These are phyloP conservation scores for Ophiostoma sp. DNA, from an alignment of 2,329 filamentous ascomycete species.

Conservation along the genomic window DNA sequence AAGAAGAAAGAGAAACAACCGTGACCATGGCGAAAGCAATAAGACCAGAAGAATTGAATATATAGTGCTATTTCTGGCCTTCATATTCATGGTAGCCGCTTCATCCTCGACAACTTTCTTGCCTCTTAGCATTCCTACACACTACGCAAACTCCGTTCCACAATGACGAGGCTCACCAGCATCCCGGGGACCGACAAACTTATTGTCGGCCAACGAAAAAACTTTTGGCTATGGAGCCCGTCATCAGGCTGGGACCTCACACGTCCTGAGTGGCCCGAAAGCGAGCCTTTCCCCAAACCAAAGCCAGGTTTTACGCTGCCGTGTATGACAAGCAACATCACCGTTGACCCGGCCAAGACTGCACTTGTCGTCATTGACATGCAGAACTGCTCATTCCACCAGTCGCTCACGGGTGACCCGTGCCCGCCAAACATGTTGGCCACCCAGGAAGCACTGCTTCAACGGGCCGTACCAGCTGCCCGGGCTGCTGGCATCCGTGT, in stretches of 20 bases:
- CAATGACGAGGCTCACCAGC: not conserved
- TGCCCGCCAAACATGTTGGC: not conserved
- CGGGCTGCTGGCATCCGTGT: no score
- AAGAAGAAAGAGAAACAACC: no score
- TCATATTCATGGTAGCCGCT: no score
- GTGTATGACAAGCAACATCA: not conserved
- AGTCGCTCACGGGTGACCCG: not conserved
- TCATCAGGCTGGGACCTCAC: not conserved
- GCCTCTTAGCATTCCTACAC: not conserved
- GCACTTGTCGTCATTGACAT: not conserved
- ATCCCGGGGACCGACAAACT: not conserved
- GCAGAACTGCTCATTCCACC: not conserved
- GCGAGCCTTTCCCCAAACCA: not conserved
- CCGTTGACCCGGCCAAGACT: not conserved
- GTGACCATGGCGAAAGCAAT: no score
- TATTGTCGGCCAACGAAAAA: not conserved
- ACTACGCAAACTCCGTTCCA: not conserved
- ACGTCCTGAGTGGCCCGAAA: not conserved
- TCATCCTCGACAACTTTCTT: not conserved
- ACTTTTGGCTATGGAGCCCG: not conserved
- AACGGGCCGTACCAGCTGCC: not conserved
- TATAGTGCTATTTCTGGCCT: no score
- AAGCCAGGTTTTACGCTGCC: not conserved
- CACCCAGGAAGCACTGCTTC: not conserved
- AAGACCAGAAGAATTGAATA: no score